phyloP scores from a whole-genome alignment of 2,329 filamentous ascomycete species.

The Colletotrichum musae region DNA sequence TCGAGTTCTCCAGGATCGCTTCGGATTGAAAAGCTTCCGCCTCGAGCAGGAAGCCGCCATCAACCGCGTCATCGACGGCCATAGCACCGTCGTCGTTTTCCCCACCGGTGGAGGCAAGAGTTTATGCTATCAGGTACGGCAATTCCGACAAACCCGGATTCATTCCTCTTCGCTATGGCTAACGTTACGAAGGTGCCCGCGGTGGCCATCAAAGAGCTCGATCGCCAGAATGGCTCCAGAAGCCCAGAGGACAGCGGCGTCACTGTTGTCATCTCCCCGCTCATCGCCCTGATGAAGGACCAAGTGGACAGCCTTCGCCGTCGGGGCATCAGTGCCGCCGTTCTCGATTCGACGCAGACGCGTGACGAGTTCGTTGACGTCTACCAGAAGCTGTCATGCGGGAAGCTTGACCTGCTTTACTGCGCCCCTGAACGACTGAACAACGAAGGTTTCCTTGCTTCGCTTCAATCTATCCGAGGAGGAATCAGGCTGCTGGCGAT shows the following conservation, averaged over 20 bases:
- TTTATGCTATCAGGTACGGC: slow-evolving; percentile 62
- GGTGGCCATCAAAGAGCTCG: slow-evolving; percentile 62
- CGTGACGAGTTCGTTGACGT: slow-evolving; percentile 60
- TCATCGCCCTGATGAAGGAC: slow-evolving; percentile 73
- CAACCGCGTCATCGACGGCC: slow-evolving; percentile 51
- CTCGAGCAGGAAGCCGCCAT: slow-evolving; percentile 63
- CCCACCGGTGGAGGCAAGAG: slow-evolving; percentile 66
- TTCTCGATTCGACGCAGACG: slow-evolving; percentile 69
- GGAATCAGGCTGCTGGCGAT: slow-evolving; percentile 70
- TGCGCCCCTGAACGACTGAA: slow-evolving; percentile 73
- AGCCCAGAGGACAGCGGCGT: slow-evolving; percentile 58
- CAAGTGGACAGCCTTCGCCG: slow-evolving; percentile 69
- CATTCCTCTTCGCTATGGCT: background rate
- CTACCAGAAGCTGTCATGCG: slow-evolving; percentile 56
- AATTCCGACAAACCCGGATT: too few relatives aligned
- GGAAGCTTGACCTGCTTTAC: slow-evolving; percentile 68
- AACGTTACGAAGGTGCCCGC: slow-evolving; percentile 56
- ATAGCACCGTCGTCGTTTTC: slow-evolving; percentile 61
- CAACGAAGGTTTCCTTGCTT: slow-evolving; percentile 72
- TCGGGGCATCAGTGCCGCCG: slow-evolving; percentile 66
- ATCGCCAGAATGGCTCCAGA: slow-evolving; percentile 48
- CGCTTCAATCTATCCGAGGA: slow-evolving; percentile 67
- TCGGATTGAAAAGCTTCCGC: slow-evolving; percentile 57
- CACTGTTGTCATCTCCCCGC: slow-evolving; percentile 69
- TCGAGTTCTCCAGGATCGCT: slow-evolving; percentile 54